phyloP scores from a whole-genome alignment of 2,329 filamentous ascomycete genomes.

The Epichloe festucae region DNA sequence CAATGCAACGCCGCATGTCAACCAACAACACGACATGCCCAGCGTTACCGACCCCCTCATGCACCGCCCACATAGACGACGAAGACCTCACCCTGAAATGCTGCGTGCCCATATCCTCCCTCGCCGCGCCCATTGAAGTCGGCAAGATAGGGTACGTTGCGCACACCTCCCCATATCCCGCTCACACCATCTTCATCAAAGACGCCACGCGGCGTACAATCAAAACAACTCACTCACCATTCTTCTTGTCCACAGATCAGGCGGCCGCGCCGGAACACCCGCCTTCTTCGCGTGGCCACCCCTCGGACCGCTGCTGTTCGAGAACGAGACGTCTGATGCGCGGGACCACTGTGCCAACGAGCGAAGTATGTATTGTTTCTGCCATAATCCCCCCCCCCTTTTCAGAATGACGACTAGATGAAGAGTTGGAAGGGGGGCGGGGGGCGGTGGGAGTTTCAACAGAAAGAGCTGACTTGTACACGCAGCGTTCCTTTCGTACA shows the following conservation, averaged over 20 bases:
- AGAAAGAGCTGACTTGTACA: not conserved
- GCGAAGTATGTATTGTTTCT: slow-evolving; percentile 38
- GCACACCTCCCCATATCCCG: too few species aligned
- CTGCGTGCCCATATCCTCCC: slow-evolving; percentile 22
- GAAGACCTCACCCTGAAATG: slow-evolving; percentile 24
- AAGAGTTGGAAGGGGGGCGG: too few species aligned
- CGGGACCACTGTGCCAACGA: slow-evolving; percentile 72
- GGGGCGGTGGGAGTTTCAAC: not conserved
- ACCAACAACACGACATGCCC: not conserved
- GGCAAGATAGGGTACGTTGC: slow-evolving; percentile 24
- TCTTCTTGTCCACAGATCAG: too few species aligned
- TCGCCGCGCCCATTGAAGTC: slow-evolving; percentile 32
- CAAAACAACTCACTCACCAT: too few species aligned
- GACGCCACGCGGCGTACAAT: too few species aligned
- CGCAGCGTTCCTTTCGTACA: slow-evolving; percentile 72
- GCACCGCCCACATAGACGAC: slow-evolving; percentile 14
- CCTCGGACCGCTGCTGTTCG: slow-evolving; percentile 56
- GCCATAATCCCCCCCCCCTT: too few species aligned
- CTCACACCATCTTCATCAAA: too few species aligned
- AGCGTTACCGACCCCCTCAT: not conserved
- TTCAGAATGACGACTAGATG: too few species aligned
- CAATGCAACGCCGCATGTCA: not conserved
- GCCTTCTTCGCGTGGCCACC: slow-evolving; percentile 50
- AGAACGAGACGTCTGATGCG: slow-evolving; percentile 62
- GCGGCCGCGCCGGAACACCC: slow-evolving; percentile 15